Evolutionary conservation across 2,329 filamentous ascomycete genomes (phyloP).

Genomic region (Botrytis sinoallii): DNA sequence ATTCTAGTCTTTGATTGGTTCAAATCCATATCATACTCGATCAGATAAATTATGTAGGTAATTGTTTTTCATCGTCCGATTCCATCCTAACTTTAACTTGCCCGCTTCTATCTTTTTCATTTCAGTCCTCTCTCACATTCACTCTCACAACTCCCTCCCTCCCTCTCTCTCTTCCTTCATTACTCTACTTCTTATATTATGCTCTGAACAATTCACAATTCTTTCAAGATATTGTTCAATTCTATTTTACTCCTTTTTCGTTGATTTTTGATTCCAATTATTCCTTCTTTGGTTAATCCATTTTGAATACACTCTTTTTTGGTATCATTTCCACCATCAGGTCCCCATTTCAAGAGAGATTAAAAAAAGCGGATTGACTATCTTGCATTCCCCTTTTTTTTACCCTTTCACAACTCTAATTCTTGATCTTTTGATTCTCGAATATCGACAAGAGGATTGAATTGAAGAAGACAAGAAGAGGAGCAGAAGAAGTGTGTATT

Average conservation of each 20-base stretch:
- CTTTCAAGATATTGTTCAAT: slow-evolving; percentile 5
- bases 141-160: not conserved
- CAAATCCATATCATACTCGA: not conserved
- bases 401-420: slow-evolving; percentile 3
- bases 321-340: not conserved
- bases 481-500: not conserved
- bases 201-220: slow-evolving; percentile 6
- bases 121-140: not conserved
- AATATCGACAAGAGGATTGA: not conserved
- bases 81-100: not conserved
- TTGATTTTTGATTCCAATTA: slow-evolving; percentile 14
- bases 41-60: not conserved
- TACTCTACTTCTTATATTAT: slow-evolving; percentile 4
- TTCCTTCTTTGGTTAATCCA: slow-evolving; percentile 18
- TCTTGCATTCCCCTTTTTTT: slow-evolving; percentile 10
- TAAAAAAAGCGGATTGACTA: slow-evolving; percentile 4
- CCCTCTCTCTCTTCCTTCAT: not conserved
- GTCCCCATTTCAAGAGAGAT: not conserved
- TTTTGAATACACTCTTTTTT: slow-evolving; percentile 9
- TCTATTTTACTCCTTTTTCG: not conserved
- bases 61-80: not conserved
- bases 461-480: slow-evolving; percentile 3
- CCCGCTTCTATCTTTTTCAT: not conserved
- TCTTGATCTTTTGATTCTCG: not conserved
- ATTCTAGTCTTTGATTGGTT: not conserved